Conservation (phyloP, 1,284 basidiomycete species). For the Leccinum subrobustum region DNA sequence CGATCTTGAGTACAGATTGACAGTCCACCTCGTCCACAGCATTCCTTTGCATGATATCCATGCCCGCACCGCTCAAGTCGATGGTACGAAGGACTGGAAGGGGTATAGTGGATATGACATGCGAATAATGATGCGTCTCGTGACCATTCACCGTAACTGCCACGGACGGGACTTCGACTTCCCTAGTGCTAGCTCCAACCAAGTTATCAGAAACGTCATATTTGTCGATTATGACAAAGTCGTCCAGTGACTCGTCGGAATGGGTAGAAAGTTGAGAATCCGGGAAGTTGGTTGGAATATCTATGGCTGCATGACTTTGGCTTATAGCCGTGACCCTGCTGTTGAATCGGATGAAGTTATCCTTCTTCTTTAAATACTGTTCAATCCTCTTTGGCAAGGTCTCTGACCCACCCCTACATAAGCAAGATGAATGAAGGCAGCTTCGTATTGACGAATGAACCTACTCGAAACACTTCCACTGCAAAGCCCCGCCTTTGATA, state of each 20-base stretch:
- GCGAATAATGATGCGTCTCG: slow-evolving; percentile 12
- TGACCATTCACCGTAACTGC: slow-evolving; percentile 8
- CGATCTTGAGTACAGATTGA: not conserved
- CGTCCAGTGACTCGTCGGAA: not conserved
- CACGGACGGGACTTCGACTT: not conserved
- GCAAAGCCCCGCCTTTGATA: not conserved
- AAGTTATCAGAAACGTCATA: not conserved
- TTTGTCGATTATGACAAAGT: not conserved
- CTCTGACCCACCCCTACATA: slow-evolving; percentile 13
- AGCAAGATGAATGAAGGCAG: not conserved
- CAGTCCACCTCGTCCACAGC: slow-evolving; percentile 29
- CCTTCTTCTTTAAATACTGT: not conserved
- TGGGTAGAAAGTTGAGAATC: not conserved
- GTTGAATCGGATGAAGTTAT: not conserved
- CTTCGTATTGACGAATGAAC: not conserved
- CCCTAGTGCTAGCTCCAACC: not conserved
- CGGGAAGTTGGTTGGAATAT: not conserved
- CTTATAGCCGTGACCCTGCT: not conserved
- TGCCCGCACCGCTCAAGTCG: not conserved
- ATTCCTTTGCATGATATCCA: not conserved
- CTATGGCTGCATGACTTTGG: not conserved
- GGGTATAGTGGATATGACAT: slow-evolving; percentile 21
- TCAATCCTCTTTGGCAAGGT: not conserved
- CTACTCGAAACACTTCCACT: slow-evolving; percentile 11
- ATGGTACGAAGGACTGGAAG: slow-evolving; percentile 10